phyloP scores from a whole-genome alignment of 2,329 filamentous ascomycete genomes.

The Neodidymelliopsis sp. region DNA sequence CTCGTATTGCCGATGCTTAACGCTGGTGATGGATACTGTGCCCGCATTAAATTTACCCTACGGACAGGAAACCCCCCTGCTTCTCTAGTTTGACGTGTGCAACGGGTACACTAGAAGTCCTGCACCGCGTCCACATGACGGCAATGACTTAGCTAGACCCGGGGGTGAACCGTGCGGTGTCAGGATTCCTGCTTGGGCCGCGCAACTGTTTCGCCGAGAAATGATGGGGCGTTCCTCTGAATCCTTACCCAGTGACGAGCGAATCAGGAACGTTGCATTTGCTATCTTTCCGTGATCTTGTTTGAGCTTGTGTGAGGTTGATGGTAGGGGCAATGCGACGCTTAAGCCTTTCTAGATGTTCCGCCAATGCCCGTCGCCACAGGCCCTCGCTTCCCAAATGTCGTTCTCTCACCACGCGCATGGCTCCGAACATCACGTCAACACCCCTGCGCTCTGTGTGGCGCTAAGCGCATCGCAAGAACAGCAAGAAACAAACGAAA shows the following conservation, averaged over 20 bases:
- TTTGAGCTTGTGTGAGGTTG: constrained; percentile 16
- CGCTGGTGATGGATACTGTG: no score
- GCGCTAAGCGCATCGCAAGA: neutral
- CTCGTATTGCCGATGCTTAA: no score
- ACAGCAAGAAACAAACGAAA: constrained; percentile 5
- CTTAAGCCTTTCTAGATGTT: constrained; percentile 6
- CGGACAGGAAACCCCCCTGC: no score
- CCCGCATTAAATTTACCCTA: no score
- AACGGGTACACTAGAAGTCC: no score
- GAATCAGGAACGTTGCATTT: constrained; percentile 12
- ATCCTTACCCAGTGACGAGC: constrained; percentile 1
- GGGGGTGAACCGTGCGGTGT: neutral
- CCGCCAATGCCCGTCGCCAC: constrained; percentile 17
- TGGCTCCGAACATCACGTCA: constrained; percentile 12
- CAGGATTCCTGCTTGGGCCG: constrained; percentile 11
- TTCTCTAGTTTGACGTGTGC: no score
- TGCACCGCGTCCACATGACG: no score
- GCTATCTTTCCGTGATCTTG: neutral
- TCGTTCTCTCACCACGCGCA: constrained; percentile 1
- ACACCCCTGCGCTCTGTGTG: constrained; percentile 2
- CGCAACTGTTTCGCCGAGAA: constrained; percentile 13
- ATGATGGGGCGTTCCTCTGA: constrained; percentile 10
- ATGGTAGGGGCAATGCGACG: constrained; percentile 16
- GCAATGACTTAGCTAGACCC: neutral
- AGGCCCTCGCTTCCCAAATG: constrained; percentile 4